These are phyloP conservation scores for Aegilops longissima DNA, from an alignment of 176 grass and related monocot genomes.

Conservation along the genomic window DNA sequence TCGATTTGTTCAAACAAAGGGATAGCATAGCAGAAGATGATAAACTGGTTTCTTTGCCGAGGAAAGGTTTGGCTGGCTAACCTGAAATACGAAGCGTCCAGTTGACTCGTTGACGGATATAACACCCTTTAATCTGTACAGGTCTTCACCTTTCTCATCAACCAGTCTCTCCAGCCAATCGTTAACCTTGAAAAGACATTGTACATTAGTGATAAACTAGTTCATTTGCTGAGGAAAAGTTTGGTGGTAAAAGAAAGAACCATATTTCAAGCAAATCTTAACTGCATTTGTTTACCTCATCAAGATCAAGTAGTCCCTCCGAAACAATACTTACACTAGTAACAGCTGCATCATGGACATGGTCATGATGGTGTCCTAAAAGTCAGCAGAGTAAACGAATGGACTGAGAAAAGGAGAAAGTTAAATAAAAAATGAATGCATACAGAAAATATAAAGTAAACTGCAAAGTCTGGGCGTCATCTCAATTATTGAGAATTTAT, in stretches of 20 bases:
- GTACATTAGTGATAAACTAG: not conserved
- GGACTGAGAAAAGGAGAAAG: not conserved
- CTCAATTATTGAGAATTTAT: not conserved
- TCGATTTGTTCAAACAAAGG: not conserved
- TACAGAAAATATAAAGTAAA: not conserved
- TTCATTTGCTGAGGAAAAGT: not conserved
- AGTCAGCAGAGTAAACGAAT: slow-evolving; percentile 22
- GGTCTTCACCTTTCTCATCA: slow-evolving; percentile 68
- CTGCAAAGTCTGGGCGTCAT: not conserved
- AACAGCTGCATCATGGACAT: slow-evolving; percentile 67
- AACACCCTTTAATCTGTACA: slow-evolving; percentile 78
- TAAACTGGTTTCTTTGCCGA: not conserved
- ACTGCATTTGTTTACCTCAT: slow-evolving; percentile 52
- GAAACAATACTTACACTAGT: slow-evolving; percentile 73
- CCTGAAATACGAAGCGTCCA: slow-evolving; percentile 66
- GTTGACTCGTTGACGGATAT: slow-evolving; percentile 69
- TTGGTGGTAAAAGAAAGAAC: not conserved
- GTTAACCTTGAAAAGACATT: slow-evolving; percentile 43
- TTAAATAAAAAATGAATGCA: not conserved
- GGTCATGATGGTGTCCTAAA: slow-evolving; percentile 58
- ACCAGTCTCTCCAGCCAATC: slow-evolving; percentile 78
- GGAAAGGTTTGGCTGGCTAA: not conserved
- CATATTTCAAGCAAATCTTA: not conserved
- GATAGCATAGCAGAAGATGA: not conserved
- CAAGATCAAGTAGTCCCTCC: slow-evolving; percentile 66